Conservation (phyloP, 352 stramenopile genomes). For the Aphanomyces astaci region DNA sequence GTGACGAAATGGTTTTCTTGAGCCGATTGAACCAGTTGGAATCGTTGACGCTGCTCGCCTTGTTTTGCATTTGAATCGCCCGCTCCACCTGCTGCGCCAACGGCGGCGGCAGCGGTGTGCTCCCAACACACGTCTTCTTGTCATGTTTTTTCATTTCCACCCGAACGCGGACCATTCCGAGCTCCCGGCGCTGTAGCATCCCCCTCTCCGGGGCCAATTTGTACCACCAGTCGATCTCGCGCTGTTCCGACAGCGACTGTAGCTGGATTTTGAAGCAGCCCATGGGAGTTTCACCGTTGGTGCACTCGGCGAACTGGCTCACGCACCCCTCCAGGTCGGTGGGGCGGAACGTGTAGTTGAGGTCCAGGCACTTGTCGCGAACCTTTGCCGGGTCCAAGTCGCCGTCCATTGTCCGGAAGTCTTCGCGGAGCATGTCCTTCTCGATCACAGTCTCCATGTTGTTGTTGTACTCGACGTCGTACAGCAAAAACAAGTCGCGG, state of each 20-base stretch:
- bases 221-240: slow-evolving; percentile 55
- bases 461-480: slow-evolving; percentile 60
- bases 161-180: slow-evolving; percentile 50
- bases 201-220: slow-evolving; percentile 49
- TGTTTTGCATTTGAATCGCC: neutral
- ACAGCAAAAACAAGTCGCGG: slow-evolving; percentile 60
- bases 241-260: slow-evolving; percentile 51
- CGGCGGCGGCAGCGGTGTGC: neutral
- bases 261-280: slow-evolving; percentile 57
- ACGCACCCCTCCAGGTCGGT: slow-evolving; percentile 63
- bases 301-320: slow-evolving; percentile 41
- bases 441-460: slow-evolving; percentile 51
- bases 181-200: slow-evolving; percentile 54
- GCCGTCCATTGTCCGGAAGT: slow-evolving; percentile 45
- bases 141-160: slow-evolving; percentile 14
- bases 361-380: slow-evolving; percentile 44
- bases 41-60: neutral
- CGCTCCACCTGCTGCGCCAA: neutral
- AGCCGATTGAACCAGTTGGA: slow-evolving; percentile 5
- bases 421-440: slow-evolving; percentile 47
- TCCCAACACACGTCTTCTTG: neutral
- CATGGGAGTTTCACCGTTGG: slow-evolving; percentile 40
- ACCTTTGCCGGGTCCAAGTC: slow-evolving; percentile 54
- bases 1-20: slow-evolving; percentile 6
- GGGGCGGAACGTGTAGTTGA: slow-evolving; percentile 54